These are phyloP conservation scores for Erodium moschatum DNA, from an alignment of 441 rosid genomes.

Conservation along the genomic window DNA sequence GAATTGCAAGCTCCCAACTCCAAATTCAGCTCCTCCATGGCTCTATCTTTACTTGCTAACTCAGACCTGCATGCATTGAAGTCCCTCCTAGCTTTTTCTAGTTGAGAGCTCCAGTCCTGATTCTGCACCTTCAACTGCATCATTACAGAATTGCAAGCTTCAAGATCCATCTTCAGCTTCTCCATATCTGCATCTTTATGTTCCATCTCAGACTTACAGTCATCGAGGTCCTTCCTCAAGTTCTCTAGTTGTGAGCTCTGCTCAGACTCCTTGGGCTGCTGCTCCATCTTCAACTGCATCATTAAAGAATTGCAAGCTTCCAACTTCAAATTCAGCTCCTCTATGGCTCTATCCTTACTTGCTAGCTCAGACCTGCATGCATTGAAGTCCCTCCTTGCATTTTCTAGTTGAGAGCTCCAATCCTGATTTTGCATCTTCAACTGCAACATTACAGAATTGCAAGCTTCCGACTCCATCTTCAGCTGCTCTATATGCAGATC, in stretches of 20 bases:
- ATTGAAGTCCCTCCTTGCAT: conserved; percentile 40
- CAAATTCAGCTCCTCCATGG: conserved; percentile 33
- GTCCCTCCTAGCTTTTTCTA: conserved; percentile 42
- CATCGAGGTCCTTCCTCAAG: conserved; percentile 36
- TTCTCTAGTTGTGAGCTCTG: conserved; percentile 53
- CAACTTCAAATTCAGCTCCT: conserved; percentile 44
- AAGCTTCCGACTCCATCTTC: no score
- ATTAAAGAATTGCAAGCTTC: conserved; percentile 37
- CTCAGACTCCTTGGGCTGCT: conserved; percentile 22
- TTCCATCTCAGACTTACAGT: conserved; percentile 35
- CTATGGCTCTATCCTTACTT: conserved; percentile 34
- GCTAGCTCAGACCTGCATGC: conserved; percentile 35
- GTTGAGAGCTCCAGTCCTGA: conserved; percentile 49
- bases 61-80: conserved; percentile 34
- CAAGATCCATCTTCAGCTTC: conserved; percentile 44
- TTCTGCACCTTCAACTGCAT: conserved; percentile 33
- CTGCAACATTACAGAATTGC: no score
- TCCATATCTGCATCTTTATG: conserved; percentile 35
- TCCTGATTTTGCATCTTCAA: conserved; percentile 18
- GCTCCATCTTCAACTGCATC: conserved; percentile 33
- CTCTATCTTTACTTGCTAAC: conserved; percentile 39
- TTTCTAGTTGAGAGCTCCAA: conserved; percentile 50
- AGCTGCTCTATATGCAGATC: no score
- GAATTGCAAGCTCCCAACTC: conserved; percentile 44
- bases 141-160: conserved; percentile 33